Conservation (phyloP, 75 land plant species). For the Azolla pinnata region DNA sequence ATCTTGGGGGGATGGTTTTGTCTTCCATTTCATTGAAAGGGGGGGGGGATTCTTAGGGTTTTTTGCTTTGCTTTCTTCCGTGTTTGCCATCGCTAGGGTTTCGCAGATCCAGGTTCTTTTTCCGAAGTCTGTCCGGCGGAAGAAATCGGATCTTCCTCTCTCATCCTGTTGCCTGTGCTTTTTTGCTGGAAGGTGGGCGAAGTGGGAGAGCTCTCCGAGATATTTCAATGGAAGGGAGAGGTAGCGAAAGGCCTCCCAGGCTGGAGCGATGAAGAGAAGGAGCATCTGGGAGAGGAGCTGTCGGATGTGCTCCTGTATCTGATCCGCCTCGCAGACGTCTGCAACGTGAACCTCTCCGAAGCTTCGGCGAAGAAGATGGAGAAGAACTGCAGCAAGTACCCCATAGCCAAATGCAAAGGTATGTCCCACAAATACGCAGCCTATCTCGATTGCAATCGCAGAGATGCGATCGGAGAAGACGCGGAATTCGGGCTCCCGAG, state of each 20-base stretch:
- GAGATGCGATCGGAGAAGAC: too few relatives aligned
- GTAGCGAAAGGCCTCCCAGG: conserved; percentile 60
- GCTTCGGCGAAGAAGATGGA: conserved; percentile 52
- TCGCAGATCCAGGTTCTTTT: too few relatives aligned
- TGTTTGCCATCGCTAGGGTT: too few relatives aligned
- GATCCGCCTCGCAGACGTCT: conserved; percentile 60
- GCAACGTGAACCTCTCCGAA: conserved; percentile 63
- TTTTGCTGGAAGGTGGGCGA: conserved; percentile 87
- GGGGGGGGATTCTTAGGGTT: too few relatives aligned
- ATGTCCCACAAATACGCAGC: conserved; percentile 6
- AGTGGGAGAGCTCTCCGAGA: conserved; percentile 81
- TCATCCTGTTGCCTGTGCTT: too few relatives aligned
- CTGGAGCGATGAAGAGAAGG: conserved; percentile 57
- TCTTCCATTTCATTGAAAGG: too few relatives aligned
- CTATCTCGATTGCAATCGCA: too few relatives aligned
- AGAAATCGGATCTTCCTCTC: too few relatives aligned
- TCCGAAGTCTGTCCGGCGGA: too few relatives aligned
- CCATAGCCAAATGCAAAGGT: conserved; percentile 30
- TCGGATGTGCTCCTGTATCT: conserved; percentile 77
- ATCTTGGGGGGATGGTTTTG: too few relatives aligned
- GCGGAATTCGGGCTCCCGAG: too few relatives aligned
- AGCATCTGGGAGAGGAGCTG: conserved; percentile 73
- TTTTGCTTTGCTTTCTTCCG: too few relatives aligned
- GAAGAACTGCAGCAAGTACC: conserved; percentile 63
- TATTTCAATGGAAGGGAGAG: conserved; percentile 85